Evolutionary conservation across 192 early-diverging fungal genomes (phyloP).

Genomic region (Coemansia sp.): DNA sequence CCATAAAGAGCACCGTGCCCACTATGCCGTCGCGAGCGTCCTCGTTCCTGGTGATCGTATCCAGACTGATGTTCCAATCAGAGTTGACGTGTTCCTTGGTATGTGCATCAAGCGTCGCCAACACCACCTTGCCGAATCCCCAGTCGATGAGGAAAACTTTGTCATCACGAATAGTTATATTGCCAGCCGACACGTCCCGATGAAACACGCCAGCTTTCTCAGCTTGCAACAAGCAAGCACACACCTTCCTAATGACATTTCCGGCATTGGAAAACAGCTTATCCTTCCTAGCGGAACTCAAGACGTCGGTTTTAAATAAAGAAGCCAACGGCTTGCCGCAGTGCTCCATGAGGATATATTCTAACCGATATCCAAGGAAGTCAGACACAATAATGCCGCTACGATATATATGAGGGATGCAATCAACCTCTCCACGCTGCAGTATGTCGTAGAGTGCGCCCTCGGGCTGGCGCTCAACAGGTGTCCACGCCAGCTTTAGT

Average conservation of each 20-base stretch:
- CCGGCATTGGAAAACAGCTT: not conserved
- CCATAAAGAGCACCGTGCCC: too few relatives aligned
- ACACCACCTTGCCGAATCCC: not conserved
- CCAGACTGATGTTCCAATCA: not conserved
- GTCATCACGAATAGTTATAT: not conserved
- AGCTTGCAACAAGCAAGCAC: not conserved
- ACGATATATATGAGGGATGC: not conserved
- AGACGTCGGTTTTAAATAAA: not conserved
- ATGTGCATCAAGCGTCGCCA: not conserved
- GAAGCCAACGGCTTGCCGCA: constrained; percentile 1
- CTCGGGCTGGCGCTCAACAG: not conserved
- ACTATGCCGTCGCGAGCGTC: too few relatives aligned
- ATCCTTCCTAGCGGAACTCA: not conserved
- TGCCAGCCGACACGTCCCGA: not conserved
- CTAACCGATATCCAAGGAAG: constrained; percentile 1
- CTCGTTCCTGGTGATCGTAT: not conserved
- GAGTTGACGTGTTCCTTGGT: not conserved
- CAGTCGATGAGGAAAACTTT: not conserved
- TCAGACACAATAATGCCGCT: not conserved
- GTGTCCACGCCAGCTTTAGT: constrained; percentile 11
- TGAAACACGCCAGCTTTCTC: not conserved
- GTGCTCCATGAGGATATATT: constrained; percentile 10
- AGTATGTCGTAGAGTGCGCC: constrained; percentile 10
- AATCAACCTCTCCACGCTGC: not conserved
- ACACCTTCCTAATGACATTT: not conserved